These are phyloP conservation scores for Entonaema liquescens DNA, from an alignment of 495 filamentous ascomycete genomes.

Conservation along the genomic window DNA sequence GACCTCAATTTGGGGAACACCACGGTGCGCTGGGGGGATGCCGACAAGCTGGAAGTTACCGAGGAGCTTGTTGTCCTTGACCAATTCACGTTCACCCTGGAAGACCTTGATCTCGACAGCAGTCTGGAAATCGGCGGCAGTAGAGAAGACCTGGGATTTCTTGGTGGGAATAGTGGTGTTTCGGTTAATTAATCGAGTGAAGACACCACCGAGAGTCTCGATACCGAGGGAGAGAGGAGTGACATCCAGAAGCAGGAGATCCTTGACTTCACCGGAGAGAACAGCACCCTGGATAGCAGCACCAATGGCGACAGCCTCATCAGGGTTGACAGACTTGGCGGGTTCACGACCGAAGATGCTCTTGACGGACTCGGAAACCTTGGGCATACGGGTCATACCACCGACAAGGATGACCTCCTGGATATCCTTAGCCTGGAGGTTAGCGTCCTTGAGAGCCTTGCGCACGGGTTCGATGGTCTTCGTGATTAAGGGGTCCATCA, in stretches of 20 bases:
- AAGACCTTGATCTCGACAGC: conserved; percentile 99
- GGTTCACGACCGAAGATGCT: conserved; percentile 97
- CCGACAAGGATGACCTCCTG: conserved; percentile 99
- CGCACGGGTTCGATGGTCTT: conserved; percentile 91
- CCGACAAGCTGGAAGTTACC: conserved; percentile 99
- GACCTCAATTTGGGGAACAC: conserved; percentile 97
- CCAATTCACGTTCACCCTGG: conserved; percentile 99
- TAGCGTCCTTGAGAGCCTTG: conserved; percentile 97
- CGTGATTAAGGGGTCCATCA: conserved; percentile 90
- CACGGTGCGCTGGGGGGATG: conserved; percentile 96
- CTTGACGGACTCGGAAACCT: conserved; percentile 97
- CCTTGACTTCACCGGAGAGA: conserved; percentile 94
- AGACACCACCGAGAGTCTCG: conserved; percentile 98
- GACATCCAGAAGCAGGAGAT: conserved; percentile 94
- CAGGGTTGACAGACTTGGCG: conserved; percentile 98
- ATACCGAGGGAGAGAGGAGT: conserved; percentile 98
- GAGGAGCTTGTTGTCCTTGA: conserved; percentile 98
- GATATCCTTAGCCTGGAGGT: conserved; percentile 92
- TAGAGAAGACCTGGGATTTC: conserved; percentile 99
- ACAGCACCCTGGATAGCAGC: conserved; percentile 98
- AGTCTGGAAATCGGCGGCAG: conserved; percentile 98
- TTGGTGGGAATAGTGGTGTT: conserved; percentile 99
- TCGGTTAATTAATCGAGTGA: conserved; percentile 99
- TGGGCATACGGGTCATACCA: conserved; percentile 99
- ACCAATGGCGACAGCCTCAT: conserved; percentile 98